Conservation (phyloP, 768 basidiomycete species). For the Lactarius trivialis region DNA sequence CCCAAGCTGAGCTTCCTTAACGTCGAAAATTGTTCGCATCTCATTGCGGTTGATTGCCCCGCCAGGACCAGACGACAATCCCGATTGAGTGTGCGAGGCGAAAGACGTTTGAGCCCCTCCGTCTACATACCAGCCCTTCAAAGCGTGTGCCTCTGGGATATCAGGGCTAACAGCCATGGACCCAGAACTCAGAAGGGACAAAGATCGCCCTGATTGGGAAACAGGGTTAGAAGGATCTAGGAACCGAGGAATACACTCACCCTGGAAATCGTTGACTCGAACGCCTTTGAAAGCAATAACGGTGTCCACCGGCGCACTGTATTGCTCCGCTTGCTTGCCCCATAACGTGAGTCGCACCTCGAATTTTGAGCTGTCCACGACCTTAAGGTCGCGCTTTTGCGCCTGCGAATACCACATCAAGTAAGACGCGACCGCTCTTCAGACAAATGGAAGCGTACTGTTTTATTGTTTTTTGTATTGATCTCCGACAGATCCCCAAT, state of each 20-base stretch:
- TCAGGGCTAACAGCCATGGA: constrained; percentile 85
- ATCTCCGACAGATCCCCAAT: constrained; percentile 62
- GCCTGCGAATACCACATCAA: constrained; percentile 41
- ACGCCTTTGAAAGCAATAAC: constrained; percentile 93
- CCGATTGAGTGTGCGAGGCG: constrained; percentile 57
- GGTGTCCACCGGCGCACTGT: constrained; percentile 48
- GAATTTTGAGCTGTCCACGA: constrained; percentile 79
- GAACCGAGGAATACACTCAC: constrained; percentile 33
- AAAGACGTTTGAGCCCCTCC: constrained; percentile 58
- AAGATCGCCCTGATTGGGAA: constrained; percentile 53
- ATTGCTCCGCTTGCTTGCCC: constrained; percentile 92
- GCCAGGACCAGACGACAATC: constrained; percentile 32
- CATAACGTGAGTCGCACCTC: constrained; percentile 85
- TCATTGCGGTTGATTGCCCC: constrained; percentile 62
- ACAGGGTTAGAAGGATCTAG: constrained; percentile 15
- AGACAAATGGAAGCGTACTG: constrained; percentile 30
- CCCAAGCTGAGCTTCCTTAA: constrained; percentile 72
- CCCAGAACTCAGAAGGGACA: constrained; percentile 78
- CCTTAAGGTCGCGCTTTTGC: constrained; percentile 79
- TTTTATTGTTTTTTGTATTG: constrained; percentile 65
- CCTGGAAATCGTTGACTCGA: constrained; percentile 88
- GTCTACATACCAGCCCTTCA: constrained; percentile 91
- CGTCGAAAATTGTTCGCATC: constrained; percentile 64
- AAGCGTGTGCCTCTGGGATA: constrained; percentile 76
- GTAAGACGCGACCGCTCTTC: neutral